Evolutionary conservation across 139 green algal genomes (phyloP), one percentile per base, ranked within the genome.

Genomic region (Chlorella sp.): DNA sequence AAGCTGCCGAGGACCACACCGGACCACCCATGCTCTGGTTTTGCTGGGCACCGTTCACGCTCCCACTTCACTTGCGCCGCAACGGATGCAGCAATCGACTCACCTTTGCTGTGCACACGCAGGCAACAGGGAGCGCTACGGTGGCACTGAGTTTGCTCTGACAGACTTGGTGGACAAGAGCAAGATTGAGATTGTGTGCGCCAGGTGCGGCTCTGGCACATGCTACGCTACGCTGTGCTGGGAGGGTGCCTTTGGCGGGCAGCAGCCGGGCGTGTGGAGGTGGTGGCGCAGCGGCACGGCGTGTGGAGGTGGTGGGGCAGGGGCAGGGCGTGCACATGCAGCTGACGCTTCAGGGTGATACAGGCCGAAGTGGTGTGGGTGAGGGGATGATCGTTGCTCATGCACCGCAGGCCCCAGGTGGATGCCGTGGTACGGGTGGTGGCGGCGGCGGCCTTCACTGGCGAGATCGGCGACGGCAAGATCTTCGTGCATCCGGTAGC

Each of bases 391-490:
- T n/a, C n/a, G n/a, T n/a, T 55, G 10, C 17, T 55, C 42, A 24
- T 35, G 27, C 62, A 2, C 33, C 77, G 71, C 80, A 89, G 89
- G 67, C 62, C 71, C 3, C 91, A 96, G 74, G 91, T 96, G 31
- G 83, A 95, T 71, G 60, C 74, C 17, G 90, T 95, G 61, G 78
- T 87, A 23, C 81, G 81, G 29, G 76, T 86, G 17, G 79, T 97
- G 1, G 70, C 81, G 1, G 73, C 67, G 0, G 78, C 88, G 1
- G 86, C 89, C 6, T 87, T 86, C 80, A 97, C 92, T 22, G 92
- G 92, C 0, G 91, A 97, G 80, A 88, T 95, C 35, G 92, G 92
- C 1, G 92, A 97, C 74, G 92, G 92, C 72, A 97, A 97, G 82
- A 91, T 96, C 35, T 97, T 97, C 62, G 75, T 96, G 22, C 75